Evolutionary conservation across 495 filamentous ascomycete genomes (phyloP), one percentile per base, ranked within the genome.

Genomic region (Podospora fimiseda): DNA sequence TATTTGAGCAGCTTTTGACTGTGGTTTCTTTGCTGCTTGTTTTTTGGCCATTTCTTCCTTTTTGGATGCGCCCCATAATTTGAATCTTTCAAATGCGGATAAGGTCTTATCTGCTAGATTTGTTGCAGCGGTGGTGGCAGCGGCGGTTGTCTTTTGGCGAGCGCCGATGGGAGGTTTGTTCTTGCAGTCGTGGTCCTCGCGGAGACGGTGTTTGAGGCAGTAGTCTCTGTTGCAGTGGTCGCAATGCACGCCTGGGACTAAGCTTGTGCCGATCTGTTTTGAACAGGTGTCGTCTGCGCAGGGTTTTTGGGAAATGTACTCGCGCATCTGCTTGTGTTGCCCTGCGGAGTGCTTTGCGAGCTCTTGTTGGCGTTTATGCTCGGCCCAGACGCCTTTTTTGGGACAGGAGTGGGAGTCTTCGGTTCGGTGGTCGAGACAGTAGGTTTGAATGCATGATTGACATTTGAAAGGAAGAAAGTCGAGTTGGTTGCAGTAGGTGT

Each of bases 401-500:
- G 85, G 58, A 67, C 93, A 98, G 60, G 78, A 76, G 74, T 98
- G 93, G 0, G 87, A 73, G 44, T 81, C 79, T 70, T 96, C 92
- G 63, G 83, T 87, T 49, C 93, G 89, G 78, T 98, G 93, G 66
- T 96, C 90, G 63, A 94, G 87, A 68, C 93, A 98, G 78, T 83
- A 98, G 43, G 85, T 94, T 43, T 84, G 80, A 57, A 64, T 60
- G 62, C 93, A 98, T 65, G 85, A 90, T 70, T 93, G 87, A 77
- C 93, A 98, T 59, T 82, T 78, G 74, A 96, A 98, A 37, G 93
- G 93, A 9, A 98, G 85, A 74, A 97, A 97, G 73, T 97, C 94
- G 43, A 97, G 87, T 63, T 88, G 85, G 66, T 90, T 83, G 79
- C 93, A 98, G 78, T 88, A 90, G 57, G 82, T 71, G 72, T 87